These are phyloP conservation scores for Eucalyptus sp. DNA, from an alignment of 345 rosid genomes.

Conservation along the genomic window DNA sequence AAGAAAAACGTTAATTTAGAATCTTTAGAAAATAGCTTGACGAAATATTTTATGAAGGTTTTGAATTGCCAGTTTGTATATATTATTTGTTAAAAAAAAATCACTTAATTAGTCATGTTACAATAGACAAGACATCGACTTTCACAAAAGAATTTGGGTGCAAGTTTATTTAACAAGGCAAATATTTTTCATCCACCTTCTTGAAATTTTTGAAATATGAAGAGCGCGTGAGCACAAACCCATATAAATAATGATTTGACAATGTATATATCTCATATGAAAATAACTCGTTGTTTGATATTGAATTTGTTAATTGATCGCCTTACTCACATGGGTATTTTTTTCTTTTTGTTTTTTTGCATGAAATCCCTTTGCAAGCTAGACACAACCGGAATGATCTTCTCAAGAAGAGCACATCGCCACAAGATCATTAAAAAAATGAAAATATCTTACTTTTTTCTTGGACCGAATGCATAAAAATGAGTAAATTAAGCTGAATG, in stretches of 20 bases:
- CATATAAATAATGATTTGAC: not conserved
- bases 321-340: not conserved
- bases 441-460: not conserved
- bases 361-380: not conserved
- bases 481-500: not conserved
- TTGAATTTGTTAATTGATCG: not conserved
- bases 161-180: not conserved
- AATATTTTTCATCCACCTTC: not conserved
- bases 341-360: not conserved
- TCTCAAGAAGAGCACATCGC: not conserved
- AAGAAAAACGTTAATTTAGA: not conserved
- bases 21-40: not conserved
- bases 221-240: rapidly evolving
- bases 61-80: not conserved
- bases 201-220: not conserved
- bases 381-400: not conserved
- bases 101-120: not conserved
- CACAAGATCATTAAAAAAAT: not conserved
- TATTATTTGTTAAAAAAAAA: not conserved
- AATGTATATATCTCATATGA: not conserved
- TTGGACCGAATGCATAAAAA: not conserved
- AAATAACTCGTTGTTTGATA: not conserved
- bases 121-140: not conserved
- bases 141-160: not conserved
- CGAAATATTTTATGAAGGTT: not conserved